Evolutionary conservation across 192 early-diverging fungal species (phyloP).

Genomic region (Coemansia sp.): DNA sequence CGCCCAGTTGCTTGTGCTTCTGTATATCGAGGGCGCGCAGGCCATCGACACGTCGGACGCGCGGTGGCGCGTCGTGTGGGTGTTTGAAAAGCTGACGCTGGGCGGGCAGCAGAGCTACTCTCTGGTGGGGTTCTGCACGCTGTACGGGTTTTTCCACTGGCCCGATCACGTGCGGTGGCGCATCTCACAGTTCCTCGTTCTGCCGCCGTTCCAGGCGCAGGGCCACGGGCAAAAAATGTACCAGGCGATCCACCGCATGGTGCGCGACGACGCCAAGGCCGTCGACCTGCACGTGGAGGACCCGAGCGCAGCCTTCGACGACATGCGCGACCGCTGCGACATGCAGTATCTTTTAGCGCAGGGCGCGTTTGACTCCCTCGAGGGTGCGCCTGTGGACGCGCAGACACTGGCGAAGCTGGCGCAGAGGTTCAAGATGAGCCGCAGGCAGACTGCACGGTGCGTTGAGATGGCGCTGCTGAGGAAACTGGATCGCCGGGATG

Average conservation of each 20-base stretch:
- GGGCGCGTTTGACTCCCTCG: constrained; percentile 59
- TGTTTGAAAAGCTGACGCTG: constrained; percentile 57
- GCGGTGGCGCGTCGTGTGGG: constrained; percentile 71
- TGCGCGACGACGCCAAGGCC: constrained; percentile 11
- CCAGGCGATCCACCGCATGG: constrained; percentile 53
- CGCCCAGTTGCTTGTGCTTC: constrained; percentile 76
- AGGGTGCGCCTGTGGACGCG: constrained; percentile 55
- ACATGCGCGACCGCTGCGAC: constrained; percentile 85
- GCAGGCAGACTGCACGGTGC: constrained; percentile 79
- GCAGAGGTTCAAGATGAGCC: constrained; percentile 70
- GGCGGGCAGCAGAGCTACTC: constrained; percentile 58
- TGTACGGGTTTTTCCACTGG: constrained; percentile 84
- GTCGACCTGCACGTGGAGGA: constrained; percentile 75
- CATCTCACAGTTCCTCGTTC: constrained; percentile 93
- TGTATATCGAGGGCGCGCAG: constrained; percentile 87
- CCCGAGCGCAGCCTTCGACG: constrained; percentile 84
- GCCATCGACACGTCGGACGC: constrained; percentile 82
- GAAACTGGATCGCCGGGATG: constrained; percentile 58
- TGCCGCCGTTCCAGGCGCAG: constrained; percentile 82
- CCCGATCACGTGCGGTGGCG: constrained; percentile 75
- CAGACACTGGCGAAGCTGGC: constrained; percentile 54
- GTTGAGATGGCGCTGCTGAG: constrained; percentile 74
- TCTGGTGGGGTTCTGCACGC: constrained; percentile 80
- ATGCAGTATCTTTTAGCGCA: constrained; percentile 59
- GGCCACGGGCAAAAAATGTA: constrained; percentile 83